Base-by-base conservation (phyloP, 2,329 filamentous ascomycete species). In the Trichophyton simii region DNA sequence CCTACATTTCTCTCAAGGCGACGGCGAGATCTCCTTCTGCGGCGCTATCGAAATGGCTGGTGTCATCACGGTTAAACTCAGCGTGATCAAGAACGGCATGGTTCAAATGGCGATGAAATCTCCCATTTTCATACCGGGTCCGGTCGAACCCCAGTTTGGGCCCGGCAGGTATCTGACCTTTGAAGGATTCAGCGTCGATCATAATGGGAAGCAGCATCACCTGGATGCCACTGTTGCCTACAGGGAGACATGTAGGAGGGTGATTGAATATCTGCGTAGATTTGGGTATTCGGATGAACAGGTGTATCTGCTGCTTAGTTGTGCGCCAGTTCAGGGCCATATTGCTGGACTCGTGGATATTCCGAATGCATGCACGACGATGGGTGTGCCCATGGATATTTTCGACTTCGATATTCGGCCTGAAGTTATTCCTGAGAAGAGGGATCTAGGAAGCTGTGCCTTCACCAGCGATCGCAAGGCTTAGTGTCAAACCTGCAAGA, bases 11-110 rank as follows among this genome's bases (percentile, higher is more conserved):
- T 86, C 84, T 3, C 88, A 95, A 74, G 91, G 91, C 7, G 91
- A 96, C 70, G 91, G 91, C 5, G 91, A 96, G 72, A 95, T 96
- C 63, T 89, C 85, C 2, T 96, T 91, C 71, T 91, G 87, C 65
- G 87, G 87, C 20, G 91, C 91, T 4, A 96, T 96, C 68, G 91
- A 96, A 73, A 96, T 96, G 88, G 89, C 91, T 0, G 91, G 91
- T 3, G 79, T 89, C 50, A 95, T 96, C 67, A 96, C 91, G 2
- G 83, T 96, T 73, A 95, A 94, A 69, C 91, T 95, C 78, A 85
- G 83, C 58, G 87, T 96, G 15, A 85, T 96, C 79, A 95, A 94
- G 72, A 81, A 84, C 65, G 91, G 91, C 20, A 81, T 95, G 70
- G 79, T 79, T 52, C 82, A 89, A 38, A 75, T 95, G 59, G 86